These are phyloP conservation scores for Amauroascus niger DNA, from an alignment of 2,329 filamentous ascomycete species.

Conservation along the genomic window DNA sequence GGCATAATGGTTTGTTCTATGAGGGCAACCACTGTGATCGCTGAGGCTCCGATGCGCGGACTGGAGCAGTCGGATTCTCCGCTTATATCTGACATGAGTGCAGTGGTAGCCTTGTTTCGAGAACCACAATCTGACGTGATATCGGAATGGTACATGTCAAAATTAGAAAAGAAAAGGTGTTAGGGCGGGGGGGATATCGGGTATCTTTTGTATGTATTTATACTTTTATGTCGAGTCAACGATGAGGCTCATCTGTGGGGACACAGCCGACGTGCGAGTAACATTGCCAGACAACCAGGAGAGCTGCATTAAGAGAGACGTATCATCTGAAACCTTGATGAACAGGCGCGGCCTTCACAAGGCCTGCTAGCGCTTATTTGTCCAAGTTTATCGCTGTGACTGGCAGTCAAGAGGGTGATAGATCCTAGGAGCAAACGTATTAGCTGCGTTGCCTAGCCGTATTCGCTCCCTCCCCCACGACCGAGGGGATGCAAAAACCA, in stretches of 20 bases:
- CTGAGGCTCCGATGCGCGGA: background rate
- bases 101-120: background rate
- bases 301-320: background rate
- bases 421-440: background rate
- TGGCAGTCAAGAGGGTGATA: background rate
- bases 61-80: slow-evolving; percentile 9
- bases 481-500: background rate
- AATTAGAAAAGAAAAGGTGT: background rate
- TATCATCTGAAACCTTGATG: slow-evolving; percentile 2
- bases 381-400: background rate
- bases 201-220: background rate
- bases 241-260: slow-evolving; percentile 10
- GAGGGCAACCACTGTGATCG: slow-evolving; percentile 3
- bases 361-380: slow-evolving; percentile 6
- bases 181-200: background rate
- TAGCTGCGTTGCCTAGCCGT: slow-evolving; percentile 1
- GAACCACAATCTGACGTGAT: background rate
- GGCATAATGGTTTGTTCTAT: slow-evolving; percentile 4
- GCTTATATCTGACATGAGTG: slow-evolving; percentile 7
- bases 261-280: background rate
- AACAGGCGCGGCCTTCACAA: background rate
- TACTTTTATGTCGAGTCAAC: background rate
- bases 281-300: background rate
- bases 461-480: background rate
- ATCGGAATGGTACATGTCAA: background rate